Evolutionary conservation across 2,329 filamentous ascomycete genomes (phyloP), one percentile per base, ranked within the genome.

Genomic region (Fusarium pseudonygamai): DNA sequence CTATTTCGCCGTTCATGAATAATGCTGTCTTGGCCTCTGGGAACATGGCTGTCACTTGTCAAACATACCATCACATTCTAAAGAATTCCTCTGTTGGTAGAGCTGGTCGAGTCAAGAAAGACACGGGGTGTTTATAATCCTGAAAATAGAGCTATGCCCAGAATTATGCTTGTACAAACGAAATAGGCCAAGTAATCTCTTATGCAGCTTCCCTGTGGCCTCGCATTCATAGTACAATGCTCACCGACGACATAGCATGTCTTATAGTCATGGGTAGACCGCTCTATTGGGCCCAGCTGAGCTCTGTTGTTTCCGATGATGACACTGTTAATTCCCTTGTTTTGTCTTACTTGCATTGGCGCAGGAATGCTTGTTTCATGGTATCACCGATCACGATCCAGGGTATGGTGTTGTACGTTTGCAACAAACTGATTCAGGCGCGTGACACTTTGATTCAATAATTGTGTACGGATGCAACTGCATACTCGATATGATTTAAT

Each of bases 251-350:
- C 40, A 37, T 64, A 42, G 46, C 34, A 74, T 40, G 28, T 66
- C 18, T 39, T 46, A 40, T 39, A 26, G 20, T 20, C 60, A 71
- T 60, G 55, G 56, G 56, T 45, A 32, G 62, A 57, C 61, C 52
- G 42, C 43, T 28, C 24, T n/a, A 34, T 58, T 74, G 67, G 53
- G 42, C 45, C 36, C 71, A 60, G 26, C 32, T 49, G 49, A 46
- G 28, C 46, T 71, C 61, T 40, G 58, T 56, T 59, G 59, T 59
- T 71, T 71, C 62, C 69, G 69, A 63, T 30, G 28, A 37, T 42
- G 24, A 49, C 32, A 65, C 55, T 36, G 26, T 66, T 36, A 45
- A 60, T 55, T 20, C 50, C 30, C n/a, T 55, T 65, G 34, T 45
- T 47, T 52, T 50, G 47, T 65, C 26, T 59, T 42, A 46, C 28